phyloP scores from a whole-genome alignment of 352 stramenopile species.

The Phytophthora tubulina region DNA sequence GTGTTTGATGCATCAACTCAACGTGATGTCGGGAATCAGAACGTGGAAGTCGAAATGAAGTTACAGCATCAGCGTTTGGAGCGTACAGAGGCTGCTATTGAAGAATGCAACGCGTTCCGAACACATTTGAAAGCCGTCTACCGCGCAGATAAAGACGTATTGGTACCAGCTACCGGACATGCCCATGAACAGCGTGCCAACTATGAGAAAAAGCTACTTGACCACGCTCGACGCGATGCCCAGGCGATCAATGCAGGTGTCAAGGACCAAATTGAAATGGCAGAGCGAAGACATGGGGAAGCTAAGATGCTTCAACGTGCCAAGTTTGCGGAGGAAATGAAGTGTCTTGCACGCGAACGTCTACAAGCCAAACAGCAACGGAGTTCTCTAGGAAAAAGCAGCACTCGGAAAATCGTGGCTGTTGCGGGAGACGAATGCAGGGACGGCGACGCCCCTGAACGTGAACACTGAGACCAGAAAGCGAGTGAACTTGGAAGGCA shows the following conservation, averaged over 20 bases:
- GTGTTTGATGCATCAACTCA: slow-evolving; percentile 42
- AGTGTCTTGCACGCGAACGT: slow-evolving; percentile 34
- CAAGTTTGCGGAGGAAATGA: slow-evolving; percentile 45
- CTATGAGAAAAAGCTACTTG: slow-evolving; percentile 34
- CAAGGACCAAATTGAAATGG: slow-evolving; percentile 20
- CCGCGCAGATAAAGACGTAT: slow-evolving; percentile 22
- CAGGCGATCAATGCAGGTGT: slow-evolving; percentile 27
- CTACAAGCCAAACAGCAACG: slow-evolving; percentile 34
- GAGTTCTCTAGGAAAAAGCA: slow-evolving; percentile 6
- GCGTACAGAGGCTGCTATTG: slow-evolving; percentile 48
- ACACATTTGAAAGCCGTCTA: slow-evolving; percentile 45
- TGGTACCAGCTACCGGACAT: slow-evolving; percentile 4
- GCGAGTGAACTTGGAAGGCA: neutral
- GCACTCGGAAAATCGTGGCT: slow-evolving; percentile 31
- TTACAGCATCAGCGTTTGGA: slow-evolving; percentile 40
- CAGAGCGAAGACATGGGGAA: slow-evolving; percentile 29
- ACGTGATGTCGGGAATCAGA: slow-evolving; percentile 11
- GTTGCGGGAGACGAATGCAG: slow-evolving; percentile 7
- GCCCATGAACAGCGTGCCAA: slow-evolving; percentile 17
- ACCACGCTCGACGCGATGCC: slow-evolving; percentile 31
- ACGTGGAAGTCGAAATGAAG: slow-evolving; percentile 16
- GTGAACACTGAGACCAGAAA: slow-evolving; percentile 14
- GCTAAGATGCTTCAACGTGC: slow-evolving; percentile 29
- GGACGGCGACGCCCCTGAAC: slow-evolving; percentile 6
- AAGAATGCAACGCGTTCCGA: slow-evolving; percentile 50